Conservation (phyloP, 2,329 filamentous ascomycete species). For the Nothophoma quercina region DNA sequence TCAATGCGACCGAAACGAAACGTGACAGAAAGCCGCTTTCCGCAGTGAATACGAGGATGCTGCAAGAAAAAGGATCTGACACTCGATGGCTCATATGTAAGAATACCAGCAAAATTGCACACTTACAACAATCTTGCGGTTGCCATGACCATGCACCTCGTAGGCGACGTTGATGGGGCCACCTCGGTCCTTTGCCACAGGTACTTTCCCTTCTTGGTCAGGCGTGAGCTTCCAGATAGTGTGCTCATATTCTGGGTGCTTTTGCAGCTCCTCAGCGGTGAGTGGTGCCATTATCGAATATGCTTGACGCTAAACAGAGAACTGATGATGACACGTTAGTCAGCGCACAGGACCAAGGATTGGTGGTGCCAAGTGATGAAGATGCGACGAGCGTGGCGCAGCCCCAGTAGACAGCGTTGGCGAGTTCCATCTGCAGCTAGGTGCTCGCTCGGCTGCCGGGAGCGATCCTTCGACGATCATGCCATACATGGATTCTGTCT, state of each 20-base stretch:
- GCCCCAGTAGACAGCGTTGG: conserved; percentile 11
- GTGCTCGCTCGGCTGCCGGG: neutral
- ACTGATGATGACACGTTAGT: conserved; percentile 17
- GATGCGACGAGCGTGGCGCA: conserved; percentile 31
- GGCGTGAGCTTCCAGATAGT: conserved; percentile 75
- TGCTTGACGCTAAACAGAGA: conserved; percentile 7
- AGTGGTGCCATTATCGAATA: conserved; percentile 41
- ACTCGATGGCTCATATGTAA: conserved; percentile 26
- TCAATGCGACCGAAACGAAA: conserved; percentile 50
- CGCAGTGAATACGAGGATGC: conserved; percentile 10
- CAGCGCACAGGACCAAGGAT: conserved; percentile 4
- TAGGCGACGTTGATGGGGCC: conserved; percentile 80
- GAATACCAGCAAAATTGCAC: conserved; percentile 21
- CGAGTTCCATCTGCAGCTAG: conserved; percentile 1
- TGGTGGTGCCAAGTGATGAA: conserved; percentile 13
- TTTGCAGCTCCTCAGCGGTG: conserved; percentile 65
- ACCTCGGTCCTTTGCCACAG: conserved; percentile 73
- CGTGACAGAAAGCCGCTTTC: conserved; percentile 23
- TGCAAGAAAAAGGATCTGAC: conserved; percentile 25
- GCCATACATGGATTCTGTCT: neutral
- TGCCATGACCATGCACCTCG: conserved; percentile 80
- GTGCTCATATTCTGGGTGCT: conserved; percentile 72
- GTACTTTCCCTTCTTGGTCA: conserved; percentile 64
- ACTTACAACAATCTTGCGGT: conserved; percentile 76
- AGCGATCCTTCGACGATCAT: neutral